phyloP scores from a whole-genome alignment of 805 yeast species.

The Lachancea dasiensis region DNA sequence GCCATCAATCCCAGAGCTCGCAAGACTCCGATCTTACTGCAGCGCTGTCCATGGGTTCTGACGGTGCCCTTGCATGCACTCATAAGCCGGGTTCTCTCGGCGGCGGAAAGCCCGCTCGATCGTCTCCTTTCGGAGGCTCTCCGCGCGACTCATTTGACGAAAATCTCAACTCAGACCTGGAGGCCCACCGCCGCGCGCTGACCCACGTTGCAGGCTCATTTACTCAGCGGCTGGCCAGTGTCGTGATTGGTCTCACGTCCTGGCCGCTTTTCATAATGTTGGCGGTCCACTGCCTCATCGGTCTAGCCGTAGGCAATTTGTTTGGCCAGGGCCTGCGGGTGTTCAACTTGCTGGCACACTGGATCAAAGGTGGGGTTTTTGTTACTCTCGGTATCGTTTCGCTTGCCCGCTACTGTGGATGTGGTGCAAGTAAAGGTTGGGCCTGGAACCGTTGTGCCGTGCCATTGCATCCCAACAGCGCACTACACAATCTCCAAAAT shows the following conservation, averaged over 20 bases:
- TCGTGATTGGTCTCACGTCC: slow-evolving; percentile 48
- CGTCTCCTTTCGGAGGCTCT: too few species aligned
- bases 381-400: slow-evolving; percentile 67
- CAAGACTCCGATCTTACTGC: slow-evolving; percentile 11
- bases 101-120: too few species aligned
- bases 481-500: slow-evolving; percentile 20
- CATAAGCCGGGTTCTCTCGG: too few species aligned
- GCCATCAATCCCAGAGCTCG: slow-evolving; percentile 9
- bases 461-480: slow-evolving; percentile 23
- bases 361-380: slow-evolving; percentile 93
- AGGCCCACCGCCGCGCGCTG: slow-evolving; percentile 6
- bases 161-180: not conserved
- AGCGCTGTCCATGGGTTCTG: slow-evolving; percentile 8
- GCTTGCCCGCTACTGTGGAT: slow-evolving; percentile 85
- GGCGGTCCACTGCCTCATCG: slow-evolving; percentile 48
- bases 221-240: too few species aligned
- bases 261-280: slow-evolving; percentile 60
- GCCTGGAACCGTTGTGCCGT: slow-evolving; percentile 70
- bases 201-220: not conserved
- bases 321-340: slow-evolving; percentile 63
- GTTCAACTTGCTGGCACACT: slow-evolving; percentile 86
- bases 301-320: slow-evolving; percentile 56
- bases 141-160: not conserved
- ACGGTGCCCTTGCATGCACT: too few species aligned
- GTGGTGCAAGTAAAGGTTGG: slow-evolving; percentile 69